Evolutionary conservation across 148 eudicot species (phyloP), one percentile per base, ranked within the genome.

Genomic region (Rhododendron griersonianum): DNA sequence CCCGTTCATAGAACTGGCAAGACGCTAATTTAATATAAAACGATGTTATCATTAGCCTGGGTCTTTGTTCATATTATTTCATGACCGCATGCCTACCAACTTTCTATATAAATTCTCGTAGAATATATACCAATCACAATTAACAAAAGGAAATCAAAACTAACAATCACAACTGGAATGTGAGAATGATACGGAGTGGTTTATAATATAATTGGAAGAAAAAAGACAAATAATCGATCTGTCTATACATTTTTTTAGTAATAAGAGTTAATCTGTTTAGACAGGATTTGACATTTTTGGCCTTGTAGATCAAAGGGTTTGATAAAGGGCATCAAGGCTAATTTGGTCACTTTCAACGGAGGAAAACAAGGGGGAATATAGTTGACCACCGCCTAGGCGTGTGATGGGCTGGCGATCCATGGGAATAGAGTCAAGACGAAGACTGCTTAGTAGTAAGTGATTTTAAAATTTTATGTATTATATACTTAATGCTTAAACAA

Each of bases 351-450:
- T 45, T 76, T 78, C 5, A 10, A 5, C 2, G 10, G 51, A 37
- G 25, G 28, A 63, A 65, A 88, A 77, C 30, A 71, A 50, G 63
- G 41, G 50, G 18, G 16, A 33, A 51, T 69, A 84, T 41, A 71
- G 88, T 88, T 89, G 95, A 91, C 91, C 98, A 95, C 98, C 95
- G 95, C 91, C 91, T 81, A 35, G 93, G 90, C 92, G 93, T 87
- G 90, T 90, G 91, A 85, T 87, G 85, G 87, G 92, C 88, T 91
- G 93, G 92, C 93, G 37, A 89, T 78, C 87, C 87, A 87, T 89
- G 91, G 89, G 87, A 14, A 81, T 91, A 73, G 80, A 86, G 83
- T 87, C 53, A 78, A 45, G 81, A 47, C 81, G 45, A 11, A 79
- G 81, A 79, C 81, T 79, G 28, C 11, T 25, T 71, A 14, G 39